Base-by-base conservation (phyloP, 306 rosid genomes). In the Cucumis melo region DNA sequence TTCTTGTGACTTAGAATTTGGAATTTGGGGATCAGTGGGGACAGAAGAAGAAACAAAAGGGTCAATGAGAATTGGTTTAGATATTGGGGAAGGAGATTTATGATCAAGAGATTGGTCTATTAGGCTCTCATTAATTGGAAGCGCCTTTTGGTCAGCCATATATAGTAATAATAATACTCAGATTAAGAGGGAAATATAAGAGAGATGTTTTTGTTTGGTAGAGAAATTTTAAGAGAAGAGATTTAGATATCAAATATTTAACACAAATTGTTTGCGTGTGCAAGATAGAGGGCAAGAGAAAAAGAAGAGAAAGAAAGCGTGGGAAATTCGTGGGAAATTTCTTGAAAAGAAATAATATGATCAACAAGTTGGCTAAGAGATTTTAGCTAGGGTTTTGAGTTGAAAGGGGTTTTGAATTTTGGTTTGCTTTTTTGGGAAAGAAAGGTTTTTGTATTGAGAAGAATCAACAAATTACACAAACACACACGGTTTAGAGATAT, bases 251-350 rank as follows among this genome's bases (percentile, higher is more conserved):
- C 10, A 44, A 5, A 67, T 67, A 19, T 67, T 75, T 59, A 65
- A 77, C 17, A 48, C 73, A 10, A 39, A 65, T 1, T 60, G 11
- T 78, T 78, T 42, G 27, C 32, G 62, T 78, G 60, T 0, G 76
- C 79, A 2, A 27, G 29, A 27, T 27, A 27, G 29, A 27, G 2
- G 29, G 29, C 29, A 63, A 74, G 65, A 74, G 65, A 24, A 21
- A 44, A 27, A 9, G 61, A 8, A 12, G 32, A 36, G 2, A 27
- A 27, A 19, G 8, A 51, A 73, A 32, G 77, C 77, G 77, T 48
- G 77, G 77, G 46, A 17, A 73, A 73, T 50, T 73, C 77, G 77
- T 54, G 77, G 42, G 29, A 75, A 81, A 51, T 66, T 66, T 66
- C 32, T 39, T 38, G 44, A 39, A 65, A 50, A 50, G 55, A 14